Evolutionary conservation across 805 yeast genomes (phyloP).

Genomic region (Candida piceae): DNA sequence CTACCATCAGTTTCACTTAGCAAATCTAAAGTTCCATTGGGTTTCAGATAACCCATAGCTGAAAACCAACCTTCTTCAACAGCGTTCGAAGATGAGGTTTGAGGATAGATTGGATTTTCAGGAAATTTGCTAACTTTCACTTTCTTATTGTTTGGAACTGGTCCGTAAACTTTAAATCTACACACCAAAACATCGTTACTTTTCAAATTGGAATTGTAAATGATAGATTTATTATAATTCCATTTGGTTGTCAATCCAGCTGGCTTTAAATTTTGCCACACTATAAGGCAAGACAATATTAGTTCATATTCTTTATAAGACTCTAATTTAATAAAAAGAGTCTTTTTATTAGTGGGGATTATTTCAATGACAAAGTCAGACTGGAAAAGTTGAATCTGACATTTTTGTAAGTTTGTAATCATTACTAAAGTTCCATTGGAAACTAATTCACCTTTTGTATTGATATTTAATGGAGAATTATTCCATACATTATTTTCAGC

Average conservation of each 20-base stretch:
- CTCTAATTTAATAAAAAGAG: constrained; percentile 26
- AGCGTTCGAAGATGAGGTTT: constrained; percentile 2
- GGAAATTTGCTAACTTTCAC: constrained; percentile 25
- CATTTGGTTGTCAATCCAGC: constrained; percentile 44
- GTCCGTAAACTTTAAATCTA: constrained; percentile 62
- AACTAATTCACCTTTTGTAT: constrained; percentile 23
- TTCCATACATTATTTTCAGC: constrained; percentile 17
- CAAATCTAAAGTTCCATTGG: constrained; percentile 58
- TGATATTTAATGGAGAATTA: constrained; percentile 19
- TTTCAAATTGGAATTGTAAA: constrained; percentile 17
- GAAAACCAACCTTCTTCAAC: constrained; percentile 62
- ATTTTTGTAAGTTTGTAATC: constrained; percentile 25
- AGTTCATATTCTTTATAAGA: constrained; percentile 34
- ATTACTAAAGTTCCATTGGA: constrained; percentile 18
- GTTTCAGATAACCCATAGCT: constrained; percentile 64
- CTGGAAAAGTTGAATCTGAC: constrained; percentile 22
- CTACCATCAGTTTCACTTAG: constrained; percentile 62
- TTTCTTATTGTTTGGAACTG: constrained; percentile 41
- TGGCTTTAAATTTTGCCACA: constrained; percentile 49
- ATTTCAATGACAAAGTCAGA: constrained; percentile 36
- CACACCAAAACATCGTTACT: constrained; percentile 48
- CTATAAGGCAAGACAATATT: constrained; percentile 37
- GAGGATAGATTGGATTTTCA: constrained; percentile 19
- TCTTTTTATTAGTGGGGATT: constrained; percentile 34
- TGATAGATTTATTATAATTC: constrained; percentile 33